A percentile compares a stretch with the other conserved stretches of the same genome.
Conservation (phyloP, 2,329 filamentous ascomycete genomes). For the Trichoderma aggressivum region DNA sequence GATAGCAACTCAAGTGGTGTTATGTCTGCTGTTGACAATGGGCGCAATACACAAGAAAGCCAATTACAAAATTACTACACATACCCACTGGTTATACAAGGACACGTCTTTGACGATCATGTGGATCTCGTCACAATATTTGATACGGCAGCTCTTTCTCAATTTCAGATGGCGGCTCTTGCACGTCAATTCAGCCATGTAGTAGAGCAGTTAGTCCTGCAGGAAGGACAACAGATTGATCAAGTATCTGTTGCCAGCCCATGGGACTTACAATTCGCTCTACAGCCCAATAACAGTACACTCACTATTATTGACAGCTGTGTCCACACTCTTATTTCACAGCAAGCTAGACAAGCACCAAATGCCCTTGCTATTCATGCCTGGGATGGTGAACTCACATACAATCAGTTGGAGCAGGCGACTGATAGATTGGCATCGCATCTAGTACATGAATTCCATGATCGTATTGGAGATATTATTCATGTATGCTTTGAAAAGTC, state of each 20-base stretch:
- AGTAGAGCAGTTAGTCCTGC: neutral
- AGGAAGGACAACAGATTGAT: neutral
- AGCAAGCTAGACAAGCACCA: neutral
- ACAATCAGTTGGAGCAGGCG: neutral
- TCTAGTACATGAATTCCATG: neutral
- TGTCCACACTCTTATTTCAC: neutral
- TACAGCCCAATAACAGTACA: neutral
- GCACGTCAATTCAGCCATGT: neutral
- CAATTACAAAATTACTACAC: constrained; percentile 6
- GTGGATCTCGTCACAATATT: neutral
- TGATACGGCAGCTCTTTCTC: neutral
- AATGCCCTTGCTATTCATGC: neutral
- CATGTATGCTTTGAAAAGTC: constrained; percentile 18
- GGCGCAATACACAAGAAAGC: neutral
- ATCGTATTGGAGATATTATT: neutral
- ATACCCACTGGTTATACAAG: constrained; percentile 9
- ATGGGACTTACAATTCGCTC: neutral
- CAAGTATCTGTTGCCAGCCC: neutral
- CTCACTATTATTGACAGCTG: constrained; percentile 1
- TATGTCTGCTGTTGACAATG: neutral
- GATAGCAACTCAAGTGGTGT: neutral
- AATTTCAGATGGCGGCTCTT: neutral
- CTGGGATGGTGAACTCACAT: constrained; percentile 9
- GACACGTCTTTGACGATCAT: neutral
- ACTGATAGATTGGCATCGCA: neutral